These are phyloP conservation scores for Fusarium sororula DNA, from an alignment of 2,329 filamentous ascomycete genomes.

Conservation along the genomic window DNA sequence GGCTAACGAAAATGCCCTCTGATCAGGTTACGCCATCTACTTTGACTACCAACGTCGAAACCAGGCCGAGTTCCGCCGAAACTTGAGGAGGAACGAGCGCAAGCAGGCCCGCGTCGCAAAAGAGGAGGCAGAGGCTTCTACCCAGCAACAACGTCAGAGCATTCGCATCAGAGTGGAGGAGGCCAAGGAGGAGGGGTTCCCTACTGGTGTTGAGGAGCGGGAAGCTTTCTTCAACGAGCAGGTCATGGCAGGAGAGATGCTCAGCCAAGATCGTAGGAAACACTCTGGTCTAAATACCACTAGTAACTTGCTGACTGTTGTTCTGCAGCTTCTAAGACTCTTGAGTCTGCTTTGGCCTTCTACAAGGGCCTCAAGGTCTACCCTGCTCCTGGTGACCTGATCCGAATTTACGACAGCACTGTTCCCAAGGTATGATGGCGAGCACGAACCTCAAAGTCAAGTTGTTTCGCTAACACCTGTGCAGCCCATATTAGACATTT, in stretches of 20 bases:
- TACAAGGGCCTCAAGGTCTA: slow-evolving; percentile 99
- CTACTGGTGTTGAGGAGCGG: slow-evolving; percentile 87
- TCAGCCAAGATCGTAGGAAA: slow-evolving; percentile 81
- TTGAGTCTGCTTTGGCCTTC: slow-evolving; percentile 93
- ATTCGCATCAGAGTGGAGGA: slow-evolving; percentile 81
- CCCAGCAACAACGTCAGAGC: slow-evolving; percentile 73
- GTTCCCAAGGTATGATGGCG: slow-evolving; percentile 79
- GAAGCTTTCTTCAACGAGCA: slow-evolving; percentile 98
- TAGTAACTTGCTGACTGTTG: slow-evolving; percentile 20
- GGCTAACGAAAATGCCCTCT: slow-evolving; percentile 26
- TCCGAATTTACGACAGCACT: slow-evolving; percentile 98
- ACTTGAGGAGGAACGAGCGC: slow-evolving; percentile 79
- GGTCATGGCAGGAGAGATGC: slow-evolving; percentile 85
- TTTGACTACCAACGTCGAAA: slow-evolving; percentile 74
- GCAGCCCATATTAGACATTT: slow-evolving; percentile 89
- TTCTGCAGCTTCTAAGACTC: slow-evolving; percentile 66
- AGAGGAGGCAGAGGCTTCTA: slow-evolving; percentile 73
- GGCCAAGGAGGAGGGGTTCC: slow-evolving; percentile 92
- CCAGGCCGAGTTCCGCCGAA: slow-evolving; percentile 71
- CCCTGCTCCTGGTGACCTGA: slow-evolving; percentile 89
- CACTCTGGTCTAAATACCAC: background rate
- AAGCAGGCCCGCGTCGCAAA: slow-evolving; percentile 75
- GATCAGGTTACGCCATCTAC: slow-evolving; percentile 71
- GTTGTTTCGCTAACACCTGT: slow-evolving; percentile 28
- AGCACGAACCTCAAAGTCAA: background rate